Conservation (phyloP, 768 basidiomycete genomes). For the Mycena haematopus region DNA sequence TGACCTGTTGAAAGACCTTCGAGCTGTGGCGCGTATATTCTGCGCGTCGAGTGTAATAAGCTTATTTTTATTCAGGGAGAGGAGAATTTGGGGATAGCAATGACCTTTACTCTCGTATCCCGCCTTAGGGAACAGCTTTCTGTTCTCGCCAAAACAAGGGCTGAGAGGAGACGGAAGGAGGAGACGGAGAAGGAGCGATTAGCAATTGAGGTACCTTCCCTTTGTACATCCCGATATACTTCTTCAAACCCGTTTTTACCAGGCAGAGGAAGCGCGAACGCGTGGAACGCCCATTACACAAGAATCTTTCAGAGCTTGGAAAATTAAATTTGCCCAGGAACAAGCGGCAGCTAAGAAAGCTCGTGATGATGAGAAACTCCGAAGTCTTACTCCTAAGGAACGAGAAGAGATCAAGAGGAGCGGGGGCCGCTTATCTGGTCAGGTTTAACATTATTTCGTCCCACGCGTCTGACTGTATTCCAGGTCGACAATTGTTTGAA, state of each 20-base stretch:
- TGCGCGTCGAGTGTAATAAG: conserved; percentile 11
- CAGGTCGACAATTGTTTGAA: conserved; percentile 94
- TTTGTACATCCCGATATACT: conserved; percentile 4
- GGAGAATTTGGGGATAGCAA: conserved; percentile 93
- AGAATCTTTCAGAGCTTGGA: conserved; percentile 84
- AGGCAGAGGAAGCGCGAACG: conserved; percentile 89
- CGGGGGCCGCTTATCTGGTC: conserved; percentile 71
- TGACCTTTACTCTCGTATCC: conserved; percentile 94
- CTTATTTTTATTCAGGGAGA: conserved; percentile 58
- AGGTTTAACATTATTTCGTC: conserved; percentile 30
- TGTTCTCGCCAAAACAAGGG: conserved; percentile 63
- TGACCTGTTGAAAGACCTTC: conserved; percentile 61
- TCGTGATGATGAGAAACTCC: conserved; percentile 72
- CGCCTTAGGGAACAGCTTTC: conserved; percentile 83
- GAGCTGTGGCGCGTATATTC: conserved; percentile 55
- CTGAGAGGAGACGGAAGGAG: conserved; percentile 59
- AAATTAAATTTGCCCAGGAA: conserved; percentile 79
- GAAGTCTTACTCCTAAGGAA: conserved; percentile 36
- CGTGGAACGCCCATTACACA: conserved; percentile 91
- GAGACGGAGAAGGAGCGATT: conserved; percentile 77
- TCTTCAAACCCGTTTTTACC: conserved; percentile 21
- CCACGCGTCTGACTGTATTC: conserved; percentile 5
- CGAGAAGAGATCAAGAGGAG: conserved; percentile 47
- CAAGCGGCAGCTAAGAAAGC: conserved; percentile 55
- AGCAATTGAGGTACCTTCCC: conserved; percentile 69